A percentile compares a stretch with the other conserved stretches of the same genome.
These are phyloP conservation scores for Colletotrichum chlorophyti DNA, from an alignment of 2,329 filamentous ascomycete genomes.

Conservation along the genomic window DNA sequence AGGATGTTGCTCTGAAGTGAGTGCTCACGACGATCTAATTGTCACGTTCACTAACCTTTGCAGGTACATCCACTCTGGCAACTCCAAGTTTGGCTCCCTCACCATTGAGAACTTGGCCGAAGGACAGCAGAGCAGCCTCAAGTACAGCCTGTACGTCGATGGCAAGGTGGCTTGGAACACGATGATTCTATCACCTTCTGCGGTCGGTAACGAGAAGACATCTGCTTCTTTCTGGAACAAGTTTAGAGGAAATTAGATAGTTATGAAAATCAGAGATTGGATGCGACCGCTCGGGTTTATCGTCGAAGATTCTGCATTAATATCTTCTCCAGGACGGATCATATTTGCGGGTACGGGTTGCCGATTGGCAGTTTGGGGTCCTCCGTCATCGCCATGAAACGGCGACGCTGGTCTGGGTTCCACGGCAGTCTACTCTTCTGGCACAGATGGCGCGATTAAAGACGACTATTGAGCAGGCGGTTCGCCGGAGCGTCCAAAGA, in stretches of 20 bases:
- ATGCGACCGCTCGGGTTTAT: too few relatives aligned
- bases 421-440: too few relatives aligned
- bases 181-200: slow-evolving; percentile 55
- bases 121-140: slow-evolving; percentile 74
- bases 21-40: slow-evolving; percentile 38
- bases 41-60: background rate
- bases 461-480: too few relatives aligned
- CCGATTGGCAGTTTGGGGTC: too few relatives aligned
- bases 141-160: slow-evolving; percentile 84
- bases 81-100: slow-evolving; percentile 86
- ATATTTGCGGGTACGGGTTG: too few relatives aligned
- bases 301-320: too few relatives aligned
- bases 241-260: slow-evolving; percentile 36
- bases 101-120: slow-evolving; percentile 75
- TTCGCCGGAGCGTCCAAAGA: too few relatives aligned
- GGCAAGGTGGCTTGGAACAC: slow-evolving; percentile 80
- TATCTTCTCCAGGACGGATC: too few relatives aligned
- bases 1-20: slow-evolving; percentile 86
- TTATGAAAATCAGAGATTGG: background rate
- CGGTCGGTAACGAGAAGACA: slow-evolving; percentile 37
- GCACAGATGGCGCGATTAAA: too few relatives aligned
- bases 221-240: slow-evolving; percentile 55
- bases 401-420: too few relatives aligned
- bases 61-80: slow-evolving; percentile 82
- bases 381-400: too few relatives aligned